Percentiles rank a stretch among this genome's conserved stretches.
Evolutionary conservation across 2,329 filamentous ascomycete species (phyloP).

Genomic region (Alternaria infectoria): DNA sequence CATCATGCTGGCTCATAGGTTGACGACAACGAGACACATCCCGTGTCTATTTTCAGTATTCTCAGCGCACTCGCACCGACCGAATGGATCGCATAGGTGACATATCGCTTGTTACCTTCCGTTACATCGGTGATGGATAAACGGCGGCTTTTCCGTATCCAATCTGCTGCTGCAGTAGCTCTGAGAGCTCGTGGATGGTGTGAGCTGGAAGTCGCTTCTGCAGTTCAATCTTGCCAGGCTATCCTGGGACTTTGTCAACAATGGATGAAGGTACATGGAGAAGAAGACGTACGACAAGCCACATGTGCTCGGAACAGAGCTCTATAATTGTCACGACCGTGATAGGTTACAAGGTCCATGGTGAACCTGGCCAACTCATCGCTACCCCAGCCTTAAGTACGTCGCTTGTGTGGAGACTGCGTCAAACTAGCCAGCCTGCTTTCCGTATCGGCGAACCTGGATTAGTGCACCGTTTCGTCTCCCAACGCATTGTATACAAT

Average conservation of each 20-base stretch:
- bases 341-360: not conserved
- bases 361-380: not conserved
- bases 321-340: not conserved
- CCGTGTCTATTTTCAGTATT: not conserved
- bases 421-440: constrained; percentile 8
- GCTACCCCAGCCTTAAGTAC: constrained; percentile 3
- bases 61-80: not conserved
- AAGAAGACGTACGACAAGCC: not conserved
- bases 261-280: not conserved
- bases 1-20: not conserved
- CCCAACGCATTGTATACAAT: not conserved
- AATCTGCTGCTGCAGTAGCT: not conserved
- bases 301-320: not conserved
- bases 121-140: not conserved
- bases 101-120: not conserved
- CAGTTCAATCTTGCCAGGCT: not conserved
- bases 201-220: not conserved
- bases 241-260: not conserved
- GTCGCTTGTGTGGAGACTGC: constrained; percentile 4
- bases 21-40: not conserved
- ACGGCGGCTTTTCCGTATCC: not conserved
- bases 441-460: constrained; percentile 9
- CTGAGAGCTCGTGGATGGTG: not conserved
- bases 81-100: not conserved
- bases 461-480: constrained; percentile 12